Evolutionary conservation across 495 filamentous ascomycete species (phyloP).

Genomic region (Penicillium desertorum): DNA sequence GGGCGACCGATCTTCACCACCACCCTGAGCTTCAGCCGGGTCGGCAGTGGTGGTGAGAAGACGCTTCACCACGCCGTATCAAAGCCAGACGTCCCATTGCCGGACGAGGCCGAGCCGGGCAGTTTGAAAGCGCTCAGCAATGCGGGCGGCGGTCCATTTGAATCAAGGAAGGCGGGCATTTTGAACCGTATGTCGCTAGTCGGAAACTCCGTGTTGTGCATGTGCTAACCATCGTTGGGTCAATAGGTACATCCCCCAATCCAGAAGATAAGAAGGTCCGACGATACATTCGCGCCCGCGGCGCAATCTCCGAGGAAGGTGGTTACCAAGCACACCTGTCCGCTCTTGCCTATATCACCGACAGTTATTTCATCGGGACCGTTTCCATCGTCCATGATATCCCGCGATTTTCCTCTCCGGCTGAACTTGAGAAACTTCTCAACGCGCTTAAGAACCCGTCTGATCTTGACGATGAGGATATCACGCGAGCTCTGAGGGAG

Average conservation of each 20-base stretch:
- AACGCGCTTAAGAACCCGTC: slow-evolving; percentile 49
- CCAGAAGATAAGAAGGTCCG: slow-evolving; percentile 68
- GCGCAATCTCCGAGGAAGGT: slow-evolving; percentile 66
- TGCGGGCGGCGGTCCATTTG: slow-evolving; percentile 43
- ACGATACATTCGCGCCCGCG: slow-evolving; percentile 77
- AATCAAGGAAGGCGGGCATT: slow-evolving; percentile 42
- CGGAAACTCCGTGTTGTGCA: neutral
- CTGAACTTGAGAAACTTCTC: slow-evolving; percentile 37
- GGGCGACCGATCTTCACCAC: slow-evolving; percentile 94
- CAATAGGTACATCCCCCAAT: slow-evolving; percentile 38
- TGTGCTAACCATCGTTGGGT: slow-evolving; percentile 2
- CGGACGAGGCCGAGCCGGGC: slow-evolving; percentile 24
- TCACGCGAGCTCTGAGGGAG: slow-evolving; percentile 41
- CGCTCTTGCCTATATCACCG: slow-evolving; percentile 89
- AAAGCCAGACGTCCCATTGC: slow-evolving; percentile 34
- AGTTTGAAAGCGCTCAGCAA: slow-evolving; percentile 29
- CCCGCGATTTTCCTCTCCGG: slow-evolving; percentile 56
- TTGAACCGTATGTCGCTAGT: slow-evolving; percentile 39
- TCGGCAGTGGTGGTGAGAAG: slow-evolving; percentile 63
- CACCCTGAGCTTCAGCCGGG: slow-evolving; percentile 81
- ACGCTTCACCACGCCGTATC: slow-evolving; percentile 48
- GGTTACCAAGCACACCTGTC: slow-evolving; percentile 77
- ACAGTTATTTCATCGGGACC: slow-evolving; percentile 91
- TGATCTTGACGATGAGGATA: slow-evolving; percentile 46
- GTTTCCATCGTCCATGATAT: slow-evolving; percentile 72